Evolutionary conservation across 179 eudicot species (phyloP).

Genomic region (Silene noctiflora): DNA sequence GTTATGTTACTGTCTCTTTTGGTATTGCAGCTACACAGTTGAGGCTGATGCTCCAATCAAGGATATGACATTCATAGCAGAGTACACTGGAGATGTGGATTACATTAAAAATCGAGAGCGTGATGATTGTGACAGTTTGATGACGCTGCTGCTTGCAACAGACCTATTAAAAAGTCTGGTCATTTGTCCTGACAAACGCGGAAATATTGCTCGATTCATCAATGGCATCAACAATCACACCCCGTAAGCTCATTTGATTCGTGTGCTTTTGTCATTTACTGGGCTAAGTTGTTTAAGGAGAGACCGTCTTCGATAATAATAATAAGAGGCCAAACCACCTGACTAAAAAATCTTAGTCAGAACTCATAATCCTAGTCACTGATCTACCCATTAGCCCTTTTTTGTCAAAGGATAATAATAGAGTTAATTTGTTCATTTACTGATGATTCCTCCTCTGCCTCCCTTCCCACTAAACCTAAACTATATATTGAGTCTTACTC

Average conservation of each 20-base stretch:
- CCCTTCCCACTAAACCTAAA: neutral
- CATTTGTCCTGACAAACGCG: conserved; percentile 86
- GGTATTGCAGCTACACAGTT: conserved; percentile 62
- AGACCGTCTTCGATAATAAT: neutral
- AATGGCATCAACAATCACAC: conserved; percentile 88
- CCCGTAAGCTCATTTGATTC: conserved; percentile 45
- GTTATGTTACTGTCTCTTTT: neutral
- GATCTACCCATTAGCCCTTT: neutral
- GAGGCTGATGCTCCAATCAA: conserved; percentile 79
- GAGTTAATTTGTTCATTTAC: neutral
- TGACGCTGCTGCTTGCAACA: conserved; percentile 77
- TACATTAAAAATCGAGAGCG: conserved; percentile 68
- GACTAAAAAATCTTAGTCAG: too few species aligned
- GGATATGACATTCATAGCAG: conserved; percentile 74
- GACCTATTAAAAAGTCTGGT: conserved; percentile 63
- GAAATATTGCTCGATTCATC: conserved; percentile 85
- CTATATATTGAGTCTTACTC: too few species aligned
- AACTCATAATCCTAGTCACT: too few species aligned
- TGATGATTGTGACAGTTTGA: conserved; percentile 90
- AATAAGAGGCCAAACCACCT: neutral
- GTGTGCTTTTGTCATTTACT: neutral
- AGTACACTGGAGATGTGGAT: conserved; percentile 90
- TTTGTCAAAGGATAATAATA: neutral
- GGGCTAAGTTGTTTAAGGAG: neutral
- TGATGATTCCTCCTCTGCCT: neutral